Evolutionary conservation across 108 stramenopile species (phyloP).

Genomic region (Nannochloropsis salina): DNA sequence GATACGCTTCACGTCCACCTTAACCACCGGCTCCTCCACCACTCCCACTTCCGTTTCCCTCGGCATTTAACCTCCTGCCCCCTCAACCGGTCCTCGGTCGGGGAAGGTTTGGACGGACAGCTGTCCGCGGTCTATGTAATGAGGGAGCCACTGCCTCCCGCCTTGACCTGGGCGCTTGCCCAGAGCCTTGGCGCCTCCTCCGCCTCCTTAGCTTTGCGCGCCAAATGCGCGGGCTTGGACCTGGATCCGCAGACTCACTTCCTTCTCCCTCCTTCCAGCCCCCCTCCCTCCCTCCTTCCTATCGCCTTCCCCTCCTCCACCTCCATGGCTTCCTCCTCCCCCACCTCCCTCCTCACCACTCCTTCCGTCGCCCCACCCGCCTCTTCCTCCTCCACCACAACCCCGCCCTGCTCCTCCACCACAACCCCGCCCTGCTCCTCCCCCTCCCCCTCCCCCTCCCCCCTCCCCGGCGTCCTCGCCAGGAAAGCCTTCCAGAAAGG

Average conservation of each 20-base stretch:
- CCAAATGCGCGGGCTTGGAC: background rate
- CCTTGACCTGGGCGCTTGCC: background rate
- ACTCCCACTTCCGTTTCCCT: conserved; percentile 10
- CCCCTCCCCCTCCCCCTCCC: background rate
- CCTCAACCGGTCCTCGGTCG: background rate
- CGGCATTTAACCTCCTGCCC: background rate
- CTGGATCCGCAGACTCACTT: conserved; percentile 3
- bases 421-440: background rate
- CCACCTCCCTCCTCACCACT: background rate
- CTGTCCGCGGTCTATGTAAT: background rate
- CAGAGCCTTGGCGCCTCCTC: background rate
- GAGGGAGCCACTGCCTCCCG: background rate
- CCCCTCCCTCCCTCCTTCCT: background rate
- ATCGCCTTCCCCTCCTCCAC: background rate
- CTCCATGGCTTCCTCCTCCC: background rate
- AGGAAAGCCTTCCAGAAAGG: background rate
- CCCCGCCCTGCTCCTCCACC: background rate
- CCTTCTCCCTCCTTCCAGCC: background rate
- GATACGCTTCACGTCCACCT: background rate
- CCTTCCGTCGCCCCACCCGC: background rate
- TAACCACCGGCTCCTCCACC: background rate
- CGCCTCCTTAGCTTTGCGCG: background rate
- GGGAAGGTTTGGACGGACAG: background rate
- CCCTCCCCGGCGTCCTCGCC: background rate
- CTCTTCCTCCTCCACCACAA: background rate